A percentile compares a stretch with the other conserved stretches of the same genome.
Evolutionary conservation across 2,329 filamentous ascomycete genomes (phyloP).

Genomic region (Colletotrichum sp.): DNA sequence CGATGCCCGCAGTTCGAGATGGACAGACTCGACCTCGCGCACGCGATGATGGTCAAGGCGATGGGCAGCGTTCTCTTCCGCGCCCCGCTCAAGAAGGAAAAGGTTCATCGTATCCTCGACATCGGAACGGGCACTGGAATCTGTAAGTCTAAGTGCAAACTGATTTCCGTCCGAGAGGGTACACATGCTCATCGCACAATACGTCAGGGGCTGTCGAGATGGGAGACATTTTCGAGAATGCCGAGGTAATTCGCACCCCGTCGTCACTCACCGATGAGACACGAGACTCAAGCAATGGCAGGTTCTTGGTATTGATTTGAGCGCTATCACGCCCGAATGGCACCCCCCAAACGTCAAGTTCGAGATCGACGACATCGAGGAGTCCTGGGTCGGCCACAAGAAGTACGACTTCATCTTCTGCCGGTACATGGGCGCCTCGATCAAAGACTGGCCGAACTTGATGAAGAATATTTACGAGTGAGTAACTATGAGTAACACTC

Average conservation of each 20-base stretch:
- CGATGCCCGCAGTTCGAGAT: not conserved
- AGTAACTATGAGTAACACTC: not conserved
- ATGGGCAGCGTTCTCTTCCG: not conserved
- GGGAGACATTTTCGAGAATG: not conserved
- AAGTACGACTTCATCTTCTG: slow-evolving; percentile 38
- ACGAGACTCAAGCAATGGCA: not conserved
- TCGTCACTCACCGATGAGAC: not conserved
- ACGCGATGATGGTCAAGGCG: not conserved
- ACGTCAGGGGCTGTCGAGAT: not conserved
- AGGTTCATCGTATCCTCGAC: slow-evolving; percentile 51
- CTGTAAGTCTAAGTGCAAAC: slow-evolving; percentile 36
- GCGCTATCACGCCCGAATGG: slow-evolving; percentile 22
- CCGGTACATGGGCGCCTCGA: slow-evolving; percentile 14
- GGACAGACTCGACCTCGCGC: not conserved
- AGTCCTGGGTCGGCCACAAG: slow-evolving; percentile 43
- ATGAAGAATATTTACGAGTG: slow-evolving; percentile 17
- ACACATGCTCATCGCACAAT: rapidly evolving
- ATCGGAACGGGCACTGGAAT: slow-evolving; percentile 67
- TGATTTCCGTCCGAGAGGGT: rapidly evolving
- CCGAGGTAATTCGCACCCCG: not conserved
- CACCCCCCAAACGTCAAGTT: slow-evolving; percentile 68
- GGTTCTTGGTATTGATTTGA: slow-evolving; percentile 11
- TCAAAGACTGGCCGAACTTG: slow-evolving; percentile 9
- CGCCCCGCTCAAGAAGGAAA: not conserved
- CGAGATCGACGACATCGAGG: slow-evolving; percentile 68